These are phyloP conservation scores for Colletotrichum eleusines DNA, from an alignment of 2,329 filamentous ascomycete genomes.

Conservation along the genomic window DNA sequence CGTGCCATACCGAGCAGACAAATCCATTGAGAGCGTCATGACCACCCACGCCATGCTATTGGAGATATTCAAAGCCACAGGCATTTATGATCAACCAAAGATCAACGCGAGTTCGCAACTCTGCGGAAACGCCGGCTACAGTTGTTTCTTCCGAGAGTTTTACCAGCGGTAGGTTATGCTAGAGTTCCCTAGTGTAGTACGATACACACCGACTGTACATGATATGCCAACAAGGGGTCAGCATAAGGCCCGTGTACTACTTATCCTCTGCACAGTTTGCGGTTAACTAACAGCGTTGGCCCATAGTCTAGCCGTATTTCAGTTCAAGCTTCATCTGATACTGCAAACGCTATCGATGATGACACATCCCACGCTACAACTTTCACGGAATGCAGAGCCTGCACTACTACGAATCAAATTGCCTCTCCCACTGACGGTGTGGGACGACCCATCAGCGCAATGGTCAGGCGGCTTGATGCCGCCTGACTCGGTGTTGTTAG, in stretches of 20 bases:
- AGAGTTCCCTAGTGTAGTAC: too few species aligned
- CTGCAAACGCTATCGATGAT: conserved; percentile 36
- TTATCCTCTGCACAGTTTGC: neutral
- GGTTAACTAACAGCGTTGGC: neutral
- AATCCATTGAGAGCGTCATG: conserved; percentile 31
- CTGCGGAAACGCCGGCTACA: neutral
- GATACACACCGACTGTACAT: neutral
- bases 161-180: conserved; percentile 20
- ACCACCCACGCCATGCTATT: conserved; percentile 31
- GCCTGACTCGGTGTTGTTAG: conserved; percentile 15
- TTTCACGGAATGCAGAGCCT: conserved; percentile 31
- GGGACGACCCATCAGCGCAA: conserved; percentile 22
- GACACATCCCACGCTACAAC: conserved; percentile 22
- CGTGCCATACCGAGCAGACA: conserved; percentile 30
- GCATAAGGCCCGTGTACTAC: neutral
- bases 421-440: conserved; percentile 24
- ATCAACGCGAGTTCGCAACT: conserved; percentile 20
- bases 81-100: conserved; percentile 23
- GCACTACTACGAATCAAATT: conserved; percentile 18
- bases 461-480: conserved; percentile 23
- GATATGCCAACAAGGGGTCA: neutral
- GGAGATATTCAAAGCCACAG: conserved; percentile 27
- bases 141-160: conserved; percentile 26
- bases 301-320: conserved; percentile 31
- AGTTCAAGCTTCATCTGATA: conserved; percentile 35